Evolutionary conservation across 2,329 filamentous ascomycete species (phyloP).

Genomic region (Aspergillus oerlinghausenensis): DNA sequence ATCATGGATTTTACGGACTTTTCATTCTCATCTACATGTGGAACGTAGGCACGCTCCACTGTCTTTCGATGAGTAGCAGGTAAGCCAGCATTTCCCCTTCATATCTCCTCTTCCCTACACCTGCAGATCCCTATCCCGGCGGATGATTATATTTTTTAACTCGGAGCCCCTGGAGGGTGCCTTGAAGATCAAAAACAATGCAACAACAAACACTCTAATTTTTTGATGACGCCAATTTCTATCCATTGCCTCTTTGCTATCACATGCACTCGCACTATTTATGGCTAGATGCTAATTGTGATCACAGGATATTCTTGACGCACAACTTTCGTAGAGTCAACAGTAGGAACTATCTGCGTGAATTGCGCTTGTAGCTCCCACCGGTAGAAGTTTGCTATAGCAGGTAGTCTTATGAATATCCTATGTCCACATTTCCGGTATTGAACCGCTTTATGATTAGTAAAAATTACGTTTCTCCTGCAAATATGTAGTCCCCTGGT

Average conservation of each 20-base stretch:
- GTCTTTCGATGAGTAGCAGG: conserved; percentile 21
- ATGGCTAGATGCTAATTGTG: not conserved
- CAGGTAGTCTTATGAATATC: not conserved
- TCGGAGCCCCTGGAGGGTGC: conserved; percentile 45
- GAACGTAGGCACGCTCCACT: conserved; percentile 33
- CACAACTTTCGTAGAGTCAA: not conserved
- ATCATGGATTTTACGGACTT: conserved; percentile 20
- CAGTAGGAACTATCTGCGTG: not conserved
- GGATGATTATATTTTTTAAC: conserved; percentile 67
- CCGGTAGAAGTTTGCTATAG: not conserved
- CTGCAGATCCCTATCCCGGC: conserved; percentile 21
- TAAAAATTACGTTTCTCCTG: not conserved
- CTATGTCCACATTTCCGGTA: not conserved
- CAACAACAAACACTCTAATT: conserved; percentile 68
- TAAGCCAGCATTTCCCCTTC: conserved; percentile 7
- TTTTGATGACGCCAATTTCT: conserved; percentile 55
- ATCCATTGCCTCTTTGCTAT: not conserved
- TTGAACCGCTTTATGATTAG: not conserved
- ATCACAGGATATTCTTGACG: not conserved
- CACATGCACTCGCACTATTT: not conserved
- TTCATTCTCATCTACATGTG: conserved; percentile 22
- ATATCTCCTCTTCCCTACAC: not conserved
- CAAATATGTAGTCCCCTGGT: not conserved
- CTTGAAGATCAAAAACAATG: conserved; percentile 54
- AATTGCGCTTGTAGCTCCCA: not conserved